A percentile compares a stretch with the other conserved stretches of the same genome.
These are phyloP conservation scores for Metarhizium rileyi DNA, from an alignment of 2,329 filamentous ascomycete genomes.

Conservation along the genomic window DNA sequence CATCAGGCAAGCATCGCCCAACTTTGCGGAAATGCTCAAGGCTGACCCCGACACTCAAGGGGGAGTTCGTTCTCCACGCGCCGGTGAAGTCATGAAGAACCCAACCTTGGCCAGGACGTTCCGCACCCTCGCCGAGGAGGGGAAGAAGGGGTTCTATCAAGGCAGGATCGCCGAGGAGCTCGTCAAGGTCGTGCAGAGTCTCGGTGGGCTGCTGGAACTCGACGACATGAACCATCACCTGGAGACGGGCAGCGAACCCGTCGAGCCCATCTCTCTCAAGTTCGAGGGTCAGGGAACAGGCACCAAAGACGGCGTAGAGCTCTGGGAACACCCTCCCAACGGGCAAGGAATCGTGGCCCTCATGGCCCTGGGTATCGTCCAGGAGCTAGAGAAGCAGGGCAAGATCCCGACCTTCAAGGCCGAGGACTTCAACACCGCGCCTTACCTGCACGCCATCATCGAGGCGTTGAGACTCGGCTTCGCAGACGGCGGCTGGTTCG, in stretches of 20 bases:
- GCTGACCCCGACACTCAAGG: conserved; percentile 55
- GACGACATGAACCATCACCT: conserved; percentile 75
- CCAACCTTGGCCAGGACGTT: conserved; percentile 75
- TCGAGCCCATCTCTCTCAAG: conserved; percentile 73
- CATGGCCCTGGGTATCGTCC: conserved; percentile 86
- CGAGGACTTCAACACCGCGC: conserved; percentile 69
- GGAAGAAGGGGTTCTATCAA: conserved; percentile 85
- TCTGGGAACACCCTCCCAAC: conserved; percentile 97
- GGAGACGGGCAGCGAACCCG: conserved; percentile 58
- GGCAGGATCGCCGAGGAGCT: conserved; percentile 75
- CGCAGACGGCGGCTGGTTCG: conserved; percentile 81
- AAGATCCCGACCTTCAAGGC: conserved; percentile 62
- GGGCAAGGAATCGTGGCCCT: conserved; percentile 92
- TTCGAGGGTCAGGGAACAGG: conserved; percentile 54
- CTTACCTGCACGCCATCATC: conserved; percentile 78
- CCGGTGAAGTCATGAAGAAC: conserved; percentile 86
- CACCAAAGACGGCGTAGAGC: conserved; percentile 50
- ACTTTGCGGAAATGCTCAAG: conserved; percentile 81
- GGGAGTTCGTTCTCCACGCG: conserved; percentile 62
- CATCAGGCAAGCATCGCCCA: conserved; percentile 69
- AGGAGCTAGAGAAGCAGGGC: conserved; percentile 68
- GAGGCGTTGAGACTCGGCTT: conserved; percentile 85
- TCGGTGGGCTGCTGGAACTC: conserved; percentile 68
- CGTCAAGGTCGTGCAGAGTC: conserved; percentile 64
- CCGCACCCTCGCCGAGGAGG: conserved; percentile 63